These are phyloP conservation scores for Aspergillus flavus DNA, from an alignment of 2,329 filamentous ascomycete species.

Conservation along the genomic window DNA sequence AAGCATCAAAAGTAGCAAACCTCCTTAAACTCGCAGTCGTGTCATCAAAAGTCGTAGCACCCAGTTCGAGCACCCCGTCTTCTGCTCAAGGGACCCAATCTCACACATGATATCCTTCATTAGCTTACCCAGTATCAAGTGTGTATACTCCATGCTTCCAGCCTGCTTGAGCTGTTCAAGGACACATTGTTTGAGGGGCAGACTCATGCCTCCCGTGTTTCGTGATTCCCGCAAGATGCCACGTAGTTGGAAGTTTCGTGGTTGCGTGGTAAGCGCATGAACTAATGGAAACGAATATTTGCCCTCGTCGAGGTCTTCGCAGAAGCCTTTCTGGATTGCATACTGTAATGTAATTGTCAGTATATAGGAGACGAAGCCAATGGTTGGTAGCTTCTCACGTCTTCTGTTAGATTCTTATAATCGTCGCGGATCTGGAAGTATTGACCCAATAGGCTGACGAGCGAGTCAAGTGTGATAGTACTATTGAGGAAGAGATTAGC, in stretches of 20 bases:
- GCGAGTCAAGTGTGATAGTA: too few relatives aligned
- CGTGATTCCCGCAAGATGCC: conserved; percentile 1
- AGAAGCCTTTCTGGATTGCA: conserved; percentile 67
- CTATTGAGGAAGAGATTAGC: too few relatives aligned
- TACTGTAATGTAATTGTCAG: conserved; percentile 55
- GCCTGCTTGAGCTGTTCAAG: not conserved
- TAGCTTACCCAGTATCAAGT: not conserved
- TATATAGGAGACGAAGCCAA: not conserved
- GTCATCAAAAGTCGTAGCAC: conserved; percentile 9
- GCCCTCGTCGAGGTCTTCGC: conserved; percentile 69
- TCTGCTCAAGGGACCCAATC: conserved; percentile 2
- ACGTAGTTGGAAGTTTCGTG: not conserved
- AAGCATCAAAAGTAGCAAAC: not conserved
- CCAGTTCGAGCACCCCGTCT: conserved; percentile 8
- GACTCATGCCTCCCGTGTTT: not conserved
- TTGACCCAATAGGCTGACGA: too few relatives aligned
- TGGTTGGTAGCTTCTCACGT: conserved; percentile 18
- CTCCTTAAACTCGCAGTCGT: not conserved
- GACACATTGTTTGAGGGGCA: conserved; percentile 2
- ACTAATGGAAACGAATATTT: conserved; percentile 93
- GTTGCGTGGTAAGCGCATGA: conserved; percentile 50
- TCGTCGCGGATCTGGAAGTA: conserved; percentile 14
- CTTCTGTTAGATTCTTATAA: not conserved
- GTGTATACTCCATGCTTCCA: conserved; percentile 6
- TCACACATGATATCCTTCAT: conserved; percentile 5